Evolutionary conservation across 2,329 filamentous ascomycete species (phyloP), one percentile per base, ranked within the genome.

Genomic region (Fusarium penzigii): DNA sequence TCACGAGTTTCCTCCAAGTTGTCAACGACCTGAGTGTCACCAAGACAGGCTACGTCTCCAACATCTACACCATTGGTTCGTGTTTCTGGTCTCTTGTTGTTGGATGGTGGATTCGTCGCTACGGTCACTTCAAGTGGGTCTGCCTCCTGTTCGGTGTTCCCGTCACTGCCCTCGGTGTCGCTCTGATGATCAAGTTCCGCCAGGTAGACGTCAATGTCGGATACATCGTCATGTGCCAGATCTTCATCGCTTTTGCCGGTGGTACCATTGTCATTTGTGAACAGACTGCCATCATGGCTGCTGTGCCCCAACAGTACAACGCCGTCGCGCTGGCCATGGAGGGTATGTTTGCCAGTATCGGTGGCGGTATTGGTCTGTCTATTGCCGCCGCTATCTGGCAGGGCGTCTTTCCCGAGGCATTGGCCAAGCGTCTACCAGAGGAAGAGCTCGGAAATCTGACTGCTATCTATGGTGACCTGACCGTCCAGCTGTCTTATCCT

Each of bases 181-280:
- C 80, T 3, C 68, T 85, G 38, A 84, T 86, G 81, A 77, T 85
- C 54, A 65, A 80, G 32, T 84, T 80, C 69, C 81, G 83, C 25
- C 74, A 76, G 51, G 77, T 81, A 42, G 72, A 77, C 40, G 73
- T 71, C 43, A 74, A 76, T 25, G 71, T 83, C 17, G 72, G 78
- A 4, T 80, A 81, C 64, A 72, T 86, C 14, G 67, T 86, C 64
- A 79, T 83, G 68, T 59, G 54, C 49, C 49, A 57, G 45, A 52
- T 59, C 36, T 55, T 59, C 29, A 57, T 57, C 29, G 51, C 54
- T n/a, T 52, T 53, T 39, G 51, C 49, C 17, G 49, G 54, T 9
- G 49, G 48, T 38, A 55, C 49, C 29, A 48, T 56, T 20, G 51
- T 56, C 17, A 53, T 58, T n/a, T 54, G 41, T 29, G 56, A 57